Base-by-base conservation (phyloP, 331 rosid genomes). In the Spiraea crenata region DNA sequence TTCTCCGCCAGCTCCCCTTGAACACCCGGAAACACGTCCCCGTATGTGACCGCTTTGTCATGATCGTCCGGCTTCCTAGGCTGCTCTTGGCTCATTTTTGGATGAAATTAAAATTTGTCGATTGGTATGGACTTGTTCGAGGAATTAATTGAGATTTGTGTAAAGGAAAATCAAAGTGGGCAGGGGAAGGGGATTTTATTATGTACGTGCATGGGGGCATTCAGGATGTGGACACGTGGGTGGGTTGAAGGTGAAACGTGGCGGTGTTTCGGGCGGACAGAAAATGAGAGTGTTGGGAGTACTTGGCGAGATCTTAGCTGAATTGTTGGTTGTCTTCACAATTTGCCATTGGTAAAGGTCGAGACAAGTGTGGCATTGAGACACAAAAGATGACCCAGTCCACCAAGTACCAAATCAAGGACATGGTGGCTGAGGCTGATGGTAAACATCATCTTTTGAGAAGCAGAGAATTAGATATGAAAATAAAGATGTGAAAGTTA, bases 31-130 rank as follows among this genome's bases (percentile, higher is more conserved):
- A 84, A 82, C 6, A 75, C 72, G 20, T 86, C 88, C 4, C 83
- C 86, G 3, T 79, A 77, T 44, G 62, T 81, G 13, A 79, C 41
- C n/a, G 77, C 47, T 38, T 71, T 72, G 50, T 77, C 72, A 54
- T 75, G 54, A 34, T 68, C 79, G 5, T 76, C 49, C 9, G 73
- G 59, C 72, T 34, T 77, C 42, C n/a, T 50, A 16, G 76, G 78
- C 49, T 86, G 80, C n/a, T 77, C 85, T 38, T 87, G 89, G 59
- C 80, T 81, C 90, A 76, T 85, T n/a, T 40, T 69, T 60, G 9
- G 25, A 20, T 59, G 9, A 14, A 14, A 3, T 17, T 14, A 41
- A 34, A n/a, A 6, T 3, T 45, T 34, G 35, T 8, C 44, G n/a
- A 44, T 44, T 44, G 3, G 15, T 37, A 1, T 0, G 25, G 14